Base-by-base conservation (phyloP, 306 rosid genomes). In the Alnus rubra region DNA sequence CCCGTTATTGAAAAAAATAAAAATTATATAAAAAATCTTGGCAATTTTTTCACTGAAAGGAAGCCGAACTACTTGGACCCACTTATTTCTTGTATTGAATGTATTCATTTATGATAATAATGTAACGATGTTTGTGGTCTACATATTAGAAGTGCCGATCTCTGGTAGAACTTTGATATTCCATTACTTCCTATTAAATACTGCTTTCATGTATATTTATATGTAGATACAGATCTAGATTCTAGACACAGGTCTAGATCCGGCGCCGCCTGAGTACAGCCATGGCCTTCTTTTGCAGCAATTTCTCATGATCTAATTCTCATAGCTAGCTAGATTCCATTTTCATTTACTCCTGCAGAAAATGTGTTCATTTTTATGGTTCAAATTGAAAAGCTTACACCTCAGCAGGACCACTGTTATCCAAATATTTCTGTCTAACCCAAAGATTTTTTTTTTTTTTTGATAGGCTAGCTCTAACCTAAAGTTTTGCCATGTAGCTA, bases 201-300 rank as follows among this genome's bases (percentile, higher is more conserved):
- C 12, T 63, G 37, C n/a, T 63, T 33, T 30, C 8, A 39, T 67
- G 71, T 16, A 39, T 3, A 67, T 37, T 37, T 67, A 60, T 39
- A 60, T 10, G 71, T 67, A 35, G 50, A 33, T n/a, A 23, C 4
- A 1, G 35, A 30, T 4, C 47, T 47, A 70, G 56, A 51, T 5
- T 4, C 47, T 47, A 70, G 56, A 51, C 8, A 50, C 42, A 72
- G 88, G 83, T 81, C 85, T 83, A 75, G 69, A 71, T 55, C 55
- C 79, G 81, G 88, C 88, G 88, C 88, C 88, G 81, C 52, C 72
- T 75, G 59, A 78, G 63, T 73, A 49, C 71, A 73, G 45, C 72
- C 78, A 64, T 62, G 45, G 71, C 28, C 74, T 3, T 30, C 52
- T 58, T 72, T 54, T 60, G 58, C 74, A 72, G 64, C 52, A 82